phyloP scores from a whole-genome alignment of 1,284 basidiomycete species.

The Irpex sp. region DNA sequence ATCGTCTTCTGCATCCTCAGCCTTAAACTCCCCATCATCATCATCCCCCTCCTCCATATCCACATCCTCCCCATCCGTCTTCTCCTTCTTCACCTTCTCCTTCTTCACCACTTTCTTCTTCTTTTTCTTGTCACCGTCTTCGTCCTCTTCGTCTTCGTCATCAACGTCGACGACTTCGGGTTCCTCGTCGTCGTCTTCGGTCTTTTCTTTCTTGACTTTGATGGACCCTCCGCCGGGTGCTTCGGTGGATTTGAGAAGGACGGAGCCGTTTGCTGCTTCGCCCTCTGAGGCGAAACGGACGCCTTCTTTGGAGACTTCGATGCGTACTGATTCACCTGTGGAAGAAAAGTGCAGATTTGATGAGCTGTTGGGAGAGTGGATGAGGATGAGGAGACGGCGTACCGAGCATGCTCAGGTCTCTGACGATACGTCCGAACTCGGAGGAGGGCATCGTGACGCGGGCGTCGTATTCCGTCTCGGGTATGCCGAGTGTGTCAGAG shows the following conservation, averaged over 20 bases:
- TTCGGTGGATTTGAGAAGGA: slow-evolving; percentile 77
- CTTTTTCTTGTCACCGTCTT: slow-evolving; percentile 41
- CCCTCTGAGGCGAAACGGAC: slow-evolving; percentile 93
- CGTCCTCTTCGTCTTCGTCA: slow-evolving; percentile 36
- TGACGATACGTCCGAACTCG: slow-evolving; percentile 92
- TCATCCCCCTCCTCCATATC: slow-evolving; percentile 36
- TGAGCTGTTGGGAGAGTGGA: neutral
- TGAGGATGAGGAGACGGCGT: neutral
- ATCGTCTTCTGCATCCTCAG: slow-evolving; percentile 42
- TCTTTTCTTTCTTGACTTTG: slow-evolving; percentile 34
- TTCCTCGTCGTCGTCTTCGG: slow-evolving; percentile 38
- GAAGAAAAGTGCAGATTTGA: too few species aligned
- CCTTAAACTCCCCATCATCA: slow-evolving; percentile 41
- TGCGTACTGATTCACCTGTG: slow-evolving; percentile 80
- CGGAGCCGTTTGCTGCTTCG: slow-evolving; percentile 89
- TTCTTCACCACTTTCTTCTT: slow-evolving; percentile 39
- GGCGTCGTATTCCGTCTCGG: slow-evolving; percentile 98
- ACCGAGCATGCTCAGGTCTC: slow-evolving; percentile 89
- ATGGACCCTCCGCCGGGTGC: slow-evolving; percentile 28
- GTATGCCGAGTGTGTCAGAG: slow-evolving; percentile 91
- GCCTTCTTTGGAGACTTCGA: slow-evolving; percentile 96
- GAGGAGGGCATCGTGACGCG: slow-evolving; percentile 84
- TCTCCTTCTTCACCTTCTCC: slow-evolving; percentile 41
- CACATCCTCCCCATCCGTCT: slow-evolving; percentile 36
- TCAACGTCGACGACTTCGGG: slow-evolving; percentile 39